Evolutionary conservation across 176 grass and related monocot genomes (phyloP).

Genomic region (Chloris gayana): DNA sequence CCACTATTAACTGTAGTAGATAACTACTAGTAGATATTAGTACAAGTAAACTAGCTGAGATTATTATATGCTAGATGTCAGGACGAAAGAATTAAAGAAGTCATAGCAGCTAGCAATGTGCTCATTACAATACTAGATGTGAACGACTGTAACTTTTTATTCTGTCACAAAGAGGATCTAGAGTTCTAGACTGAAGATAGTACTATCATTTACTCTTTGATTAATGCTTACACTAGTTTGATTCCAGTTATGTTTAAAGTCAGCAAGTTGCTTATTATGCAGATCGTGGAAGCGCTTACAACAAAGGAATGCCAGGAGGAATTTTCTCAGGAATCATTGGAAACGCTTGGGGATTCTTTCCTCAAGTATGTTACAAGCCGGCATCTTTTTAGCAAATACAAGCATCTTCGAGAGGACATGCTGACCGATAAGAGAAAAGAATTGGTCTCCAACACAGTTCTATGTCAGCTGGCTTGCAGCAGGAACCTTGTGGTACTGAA

Average conservation of each 20-base stretch:
- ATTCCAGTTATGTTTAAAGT: background rate
- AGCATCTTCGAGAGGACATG: constrained; percentile 63
- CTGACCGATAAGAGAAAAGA: constrained; percentile 62
- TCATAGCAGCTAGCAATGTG: background rate
- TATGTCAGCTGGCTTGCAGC: constrained; percentile 52
- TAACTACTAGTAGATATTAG: constrained; percentile 5
- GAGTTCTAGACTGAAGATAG: background rate
- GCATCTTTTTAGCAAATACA: constrained; percentile 69
- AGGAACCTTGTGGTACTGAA: constrained; percentile 58
- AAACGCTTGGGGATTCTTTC: constrained; percentile 92
- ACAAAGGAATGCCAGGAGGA: constrained; percentile 79
- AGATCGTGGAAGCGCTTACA: constrained; percentile 85
- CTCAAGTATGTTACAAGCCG: constrained; percentile 68
- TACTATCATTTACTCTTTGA: background rate
- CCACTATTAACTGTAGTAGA: constrained; percentile 23
- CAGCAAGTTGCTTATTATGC: background rate
- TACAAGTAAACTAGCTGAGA: too few species aligned
- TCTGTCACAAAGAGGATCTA: background rate
- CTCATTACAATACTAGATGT: background rate
- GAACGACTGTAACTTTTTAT: background rate
- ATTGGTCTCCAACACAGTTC: constrained; percentile 60
- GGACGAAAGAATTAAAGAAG: background rate
- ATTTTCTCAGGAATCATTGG: constrained; percentile 77
- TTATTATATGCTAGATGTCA: background rate
- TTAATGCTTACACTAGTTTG: constrained; percentile 12